Conservation (phyloP, 2,329 filamentous ascomycete genomes). For the Fusarium poae region DNA sequence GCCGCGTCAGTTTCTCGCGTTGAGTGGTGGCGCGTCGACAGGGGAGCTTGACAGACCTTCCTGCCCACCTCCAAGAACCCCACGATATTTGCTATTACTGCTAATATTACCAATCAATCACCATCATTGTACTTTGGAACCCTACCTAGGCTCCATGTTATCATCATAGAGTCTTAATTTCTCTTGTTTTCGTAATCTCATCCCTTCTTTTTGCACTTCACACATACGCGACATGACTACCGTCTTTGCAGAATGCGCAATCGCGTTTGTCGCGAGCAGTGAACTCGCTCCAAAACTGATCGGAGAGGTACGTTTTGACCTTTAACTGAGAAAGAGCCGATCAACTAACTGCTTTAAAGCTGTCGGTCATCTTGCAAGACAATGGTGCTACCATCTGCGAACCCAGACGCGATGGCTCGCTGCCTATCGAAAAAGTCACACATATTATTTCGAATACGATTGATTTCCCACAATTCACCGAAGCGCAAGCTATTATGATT, state of each 20-base stretch:
- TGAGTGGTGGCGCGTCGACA: slow-evolving; percentile 39
- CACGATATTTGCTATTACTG: slow-evolving; percentile 21
- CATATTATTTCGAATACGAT: slow-evolving; percentile 78
- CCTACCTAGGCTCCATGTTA: slow-evolving; percentile 30
- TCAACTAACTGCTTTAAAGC: slow-evolving; percentile 49
- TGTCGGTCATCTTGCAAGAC: slow-evolving; percentile 59
- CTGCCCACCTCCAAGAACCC: slow-evolving; percentile 23
- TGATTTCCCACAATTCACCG: slow-evolving; percentile 90
- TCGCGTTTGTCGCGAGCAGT: slow-evolving; percentile 62
- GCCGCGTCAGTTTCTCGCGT: slow-evolving; percentile 54
- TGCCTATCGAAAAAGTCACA: slow-evolving; percentile 63
- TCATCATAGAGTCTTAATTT: background rate
- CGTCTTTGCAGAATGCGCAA: slow-evolving; percentile 59
- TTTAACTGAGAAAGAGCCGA: background rate
- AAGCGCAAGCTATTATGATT: slow-evolving; percentile 80
- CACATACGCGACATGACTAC: slow-evolving; percentile 50
- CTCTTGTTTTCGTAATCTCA: slow-evolving; percentile 12
- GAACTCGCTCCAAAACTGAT: slow-evolving; percentile 57
- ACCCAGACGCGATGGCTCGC: slow-evolving; percentile 61
- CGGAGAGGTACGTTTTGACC: slow-evolving; percentile 53
- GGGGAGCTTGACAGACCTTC: slow-evolving; percentile 21
- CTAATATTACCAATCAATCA: slow-evolving; percentile 5
- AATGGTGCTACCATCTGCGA: slow-evolving; percentile 66
- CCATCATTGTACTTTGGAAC: slow-evolving; percentile 4
- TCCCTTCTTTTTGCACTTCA: slow-evolving; percentile 11